phyloP scores from a whole-genome alignment of 2,329 filamentous ascomycete genomes.

The Chalaropsis thielavioides region DNA sequence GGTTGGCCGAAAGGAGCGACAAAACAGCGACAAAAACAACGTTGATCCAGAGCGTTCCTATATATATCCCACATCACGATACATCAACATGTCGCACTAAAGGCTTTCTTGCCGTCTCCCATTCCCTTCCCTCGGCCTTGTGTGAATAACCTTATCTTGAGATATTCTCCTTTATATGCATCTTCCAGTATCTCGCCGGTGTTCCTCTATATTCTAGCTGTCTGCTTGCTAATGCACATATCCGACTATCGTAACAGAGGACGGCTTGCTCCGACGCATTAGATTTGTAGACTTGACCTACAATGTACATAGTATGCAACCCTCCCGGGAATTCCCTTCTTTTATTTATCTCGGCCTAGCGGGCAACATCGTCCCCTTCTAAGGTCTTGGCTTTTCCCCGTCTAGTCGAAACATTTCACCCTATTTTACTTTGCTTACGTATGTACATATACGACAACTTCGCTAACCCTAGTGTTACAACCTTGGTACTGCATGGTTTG shows the following conservation, averaged over 20 bases:
- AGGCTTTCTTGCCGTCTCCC: no score
- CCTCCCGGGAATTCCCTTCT: slow-evolving; percentile 7
- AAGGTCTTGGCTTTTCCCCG: neutral
- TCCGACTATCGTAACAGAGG: no score
- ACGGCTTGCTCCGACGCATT: neutral
- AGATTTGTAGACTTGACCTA: neutral
- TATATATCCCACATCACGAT: no score
- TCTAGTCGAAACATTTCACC: neutral
- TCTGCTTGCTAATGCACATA: no score
- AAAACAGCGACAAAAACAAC: neutral
- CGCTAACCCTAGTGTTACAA: neutral
- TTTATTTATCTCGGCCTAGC: neutral
- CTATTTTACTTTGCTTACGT: neutral
- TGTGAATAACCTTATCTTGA: neutral
- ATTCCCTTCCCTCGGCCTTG: no score
- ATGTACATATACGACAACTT: neutral
- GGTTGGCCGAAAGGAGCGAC: neutral
- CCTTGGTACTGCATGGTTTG: neutral
- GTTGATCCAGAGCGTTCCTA: neutral
- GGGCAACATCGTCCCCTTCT: neutral
- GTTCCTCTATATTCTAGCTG: neutral
- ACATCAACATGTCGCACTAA: no score
- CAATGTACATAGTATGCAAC: neutral
- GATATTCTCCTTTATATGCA: neutral
- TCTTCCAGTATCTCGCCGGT: neutral